Base-by-base conservation (phyloP, 2,329 filamentous ascomycete species). In the Alternaria infectoria region DNA sequence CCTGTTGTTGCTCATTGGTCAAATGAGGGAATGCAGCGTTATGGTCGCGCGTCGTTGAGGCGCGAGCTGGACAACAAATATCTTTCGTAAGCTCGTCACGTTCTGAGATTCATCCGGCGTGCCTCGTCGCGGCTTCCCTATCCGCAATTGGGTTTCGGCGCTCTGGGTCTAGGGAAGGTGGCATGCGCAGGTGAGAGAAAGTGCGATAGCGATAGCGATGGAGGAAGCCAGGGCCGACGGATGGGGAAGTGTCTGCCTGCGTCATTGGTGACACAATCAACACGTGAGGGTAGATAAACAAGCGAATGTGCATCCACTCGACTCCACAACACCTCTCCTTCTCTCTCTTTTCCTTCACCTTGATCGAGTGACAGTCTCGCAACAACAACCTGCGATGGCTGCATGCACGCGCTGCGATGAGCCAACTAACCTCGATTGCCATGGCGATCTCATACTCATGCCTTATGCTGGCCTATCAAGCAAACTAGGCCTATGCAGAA, bases 361-460 rank as follows among this genome's bases (percentile, higher is more conserved):
- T 49, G 21, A n/a, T 28, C 13, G 46, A 49, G 23, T 26, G 0
- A 49, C 23, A 28, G 36, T 40, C 36, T 28, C 25, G 3, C 15
- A 25, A 49, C 5, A 49, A 17, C 46, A 49, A 17, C 13, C 11
- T 0, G 21, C 15, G 3, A 49, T 49, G 46, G 8, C 15, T 17
- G 13, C 9, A 49, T 49, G 23, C 46, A 49, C 6, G 21, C 1
- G 15, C 9, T 49, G 46, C 23, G 6, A 19, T 4, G 15, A 3
- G 23, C 46, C 15, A 1, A 21, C 15, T 4, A 28, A 49, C 15
- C 13, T 28, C n/a, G 5, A 47, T 47, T 11, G 4, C 5, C 2
- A 13, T n/a, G 21, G 45, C 0, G 2, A 0, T 25, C 6, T 17
- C 13, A 6, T 47, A 25, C 7, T 2, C 15, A 25, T 2, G 0